Conservation (phyloP, 257 asterid genomes). For the Marsdenia floribunda region DNA sequence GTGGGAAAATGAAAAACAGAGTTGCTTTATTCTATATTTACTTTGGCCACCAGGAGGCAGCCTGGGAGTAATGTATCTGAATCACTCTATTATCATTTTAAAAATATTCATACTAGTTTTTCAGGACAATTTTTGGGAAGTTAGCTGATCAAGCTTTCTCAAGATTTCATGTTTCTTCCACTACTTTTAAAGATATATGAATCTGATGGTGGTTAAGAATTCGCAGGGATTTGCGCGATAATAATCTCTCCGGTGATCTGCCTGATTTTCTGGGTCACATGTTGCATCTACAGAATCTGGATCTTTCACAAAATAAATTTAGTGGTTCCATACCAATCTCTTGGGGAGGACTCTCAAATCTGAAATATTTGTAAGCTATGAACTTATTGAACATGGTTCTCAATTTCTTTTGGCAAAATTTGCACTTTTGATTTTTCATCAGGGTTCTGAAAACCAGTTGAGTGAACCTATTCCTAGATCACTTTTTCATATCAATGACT, state of each 20-base stretch:
- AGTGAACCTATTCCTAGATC: conserved; percentile 62
- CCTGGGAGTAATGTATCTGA: background rate
- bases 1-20: background rate
- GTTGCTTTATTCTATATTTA: background rate
- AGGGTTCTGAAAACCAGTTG: conserved; percentile 57
- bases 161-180: background rate
- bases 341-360: conserved; percentile 63
- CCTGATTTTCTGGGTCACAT: conserved; percentile 66
- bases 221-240: conserved; percentile 70
- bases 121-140: background rate
- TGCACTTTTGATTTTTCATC: conserved; percentile 17
- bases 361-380: conserved; percentile 59
- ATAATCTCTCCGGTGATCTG: conserved; percentile 54
- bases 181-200: background rate
- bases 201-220: background rate
- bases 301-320: conserved; percentile 61
- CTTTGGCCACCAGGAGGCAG: background rate
- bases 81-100: background rate
- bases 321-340: conserved; percentile 67
- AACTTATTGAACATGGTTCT: background rate
- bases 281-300: conserved; percentile 54
- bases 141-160: background rate
- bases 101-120: background rate
- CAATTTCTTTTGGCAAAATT: background rate
- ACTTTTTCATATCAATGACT: conserved; percentile 42